Evolutionary conservation across 2,329 filamentous ascomycete genomes (phyloP), one percentile per base, ranked within the genome.

Genomic region (Fusarium chlamydosporum): DNA sequence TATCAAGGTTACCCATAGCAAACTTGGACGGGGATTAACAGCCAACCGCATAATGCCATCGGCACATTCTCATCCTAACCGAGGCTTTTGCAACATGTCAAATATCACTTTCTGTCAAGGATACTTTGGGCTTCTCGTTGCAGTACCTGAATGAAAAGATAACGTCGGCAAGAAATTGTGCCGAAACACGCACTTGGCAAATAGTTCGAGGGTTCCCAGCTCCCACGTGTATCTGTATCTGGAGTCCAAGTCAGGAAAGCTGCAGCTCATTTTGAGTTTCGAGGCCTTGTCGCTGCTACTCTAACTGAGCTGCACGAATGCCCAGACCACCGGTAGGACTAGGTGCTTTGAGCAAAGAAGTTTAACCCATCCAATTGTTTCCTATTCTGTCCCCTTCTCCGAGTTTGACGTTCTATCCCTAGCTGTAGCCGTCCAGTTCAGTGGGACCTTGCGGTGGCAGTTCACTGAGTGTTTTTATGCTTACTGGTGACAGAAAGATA

Each of bases 171-270:
- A 45, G 42, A 11, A 18, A 27, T 11, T 13, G 11, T 27, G 26
- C 47, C 33, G 16, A 50, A 38, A 29, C 47, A 16, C 23, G 18
- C 33, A 7, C 47, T 51, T 40, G 47, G 47, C 47, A 38, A 45
- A 15, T 41, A 23, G 20, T 34, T 38, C 29, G 47, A 6, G 23
- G 23, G 23, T 41, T 16, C 38, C 47, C n/a, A 35, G 15, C 13
- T 51, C 23, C 47, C 47, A 18, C 41, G 23, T 43, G 41, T 29
- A 45, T 23, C 23, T 23, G 26, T 29, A 23, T 23, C 23, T 23
- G 23, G 23, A 23, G 23, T 29, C 42, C 29, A 29, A 20, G n/a
- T 16, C 12, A 38, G 31, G 42, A 31, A 29, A 43, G 27, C 34
- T 40, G n/a, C 34, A 27, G 34, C 16, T 26, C 12, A 18, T 37